These are phyloP conservation scores for Prunus armeniaca DNA, from an alignment of 306 rosid species.

Conservation along the genomic window DNA sequence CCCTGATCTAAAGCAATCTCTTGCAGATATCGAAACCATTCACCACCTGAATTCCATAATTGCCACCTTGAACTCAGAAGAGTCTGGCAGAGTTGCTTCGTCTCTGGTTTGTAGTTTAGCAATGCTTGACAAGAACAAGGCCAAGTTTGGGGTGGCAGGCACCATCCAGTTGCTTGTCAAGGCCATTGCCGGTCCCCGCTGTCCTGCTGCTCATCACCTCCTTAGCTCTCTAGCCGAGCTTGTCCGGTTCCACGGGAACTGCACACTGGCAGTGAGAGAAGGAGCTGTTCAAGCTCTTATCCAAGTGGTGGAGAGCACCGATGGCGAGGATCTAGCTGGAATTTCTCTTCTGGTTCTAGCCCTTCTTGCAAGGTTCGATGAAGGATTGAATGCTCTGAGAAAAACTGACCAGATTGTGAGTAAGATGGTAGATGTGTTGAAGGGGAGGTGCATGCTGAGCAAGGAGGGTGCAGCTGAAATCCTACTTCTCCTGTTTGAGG, in stretches of 20 bases:
- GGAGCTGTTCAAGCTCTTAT: constrained; percentile 53
- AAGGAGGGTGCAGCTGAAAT: constrained; percentile 82
- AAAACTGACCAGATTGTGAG: constrained; percentile 35
- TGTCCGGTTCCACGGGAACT: constrained; percentile 76
- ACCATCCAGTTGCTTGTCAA: constrained; percentile 57
- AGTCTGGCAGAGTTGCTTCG: constrained; percentile 50
- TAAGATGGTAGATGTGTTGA: constrained; percentile 52
- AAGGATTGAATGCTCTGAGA: constrained; percentile 63
- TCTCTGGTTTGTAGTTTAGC: constrained; percentile 72
- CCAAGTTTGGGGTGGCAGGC: constrained; percentile 80
- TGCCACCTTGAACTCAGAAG: constrained; percentile 26
- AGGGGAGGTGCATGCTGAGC: constrained; percentile 65
- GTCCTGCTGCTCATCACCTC: constrained; percentile 47
- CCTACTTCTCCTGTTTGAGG: constrained; percentile 66
- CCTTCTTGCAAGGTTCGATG: constrained; percentile 67
- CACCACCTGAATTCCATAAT: constrained; percentile 55
- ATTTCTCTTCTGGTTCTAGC: constrained; percentile 56
- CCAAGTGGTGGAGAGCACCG: constrained; percentile 33
- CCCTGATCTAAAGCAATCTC: constrained; percentile 56
- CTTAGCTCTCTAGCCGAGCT: constrained; percentile 71
- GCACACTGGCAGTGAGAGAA: constrained; percentile 65
- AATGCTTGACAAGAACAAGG: constrained; percentile 80
- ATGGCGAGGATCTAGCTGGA: constrained; percentile 50
- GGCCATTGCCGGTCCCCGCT: constrained; percentile 28
- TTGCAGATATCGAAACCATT: constrained; percentile 61